Percentiles rank a stretch among this genome's conserved stretches.
phyloP scores from a whole-genome alignment of 768 basidiomycete species.

The Boletus subparvulus region DNA sequence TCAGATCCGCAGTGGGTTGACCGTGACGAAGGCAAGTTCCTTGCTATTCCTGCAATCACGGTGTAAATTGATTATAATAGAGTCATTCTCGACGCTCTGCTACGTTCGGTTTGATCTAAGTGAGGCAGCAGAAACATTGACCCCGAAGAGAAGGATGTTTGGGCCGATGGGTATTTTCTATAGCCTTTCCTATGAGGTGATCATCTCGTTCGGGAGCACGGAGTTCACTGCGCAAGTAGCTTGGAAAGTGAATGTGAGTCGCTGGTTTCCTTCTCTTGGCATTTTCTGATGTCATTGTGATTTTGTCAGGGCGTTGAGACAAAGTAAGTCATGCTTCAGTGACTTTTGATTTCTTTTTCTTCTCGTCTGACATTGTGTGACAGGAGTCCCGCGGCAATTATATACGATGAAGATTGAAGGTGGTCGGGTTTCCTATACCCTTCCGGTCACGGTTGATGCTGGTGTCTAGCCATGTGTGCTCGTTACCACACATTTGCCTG shows the following conservation, averaged over 20 bases:
- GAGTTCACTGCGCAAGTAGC: conserved; percentile 28
- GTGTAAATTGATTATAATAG: conserved; percentile 1
- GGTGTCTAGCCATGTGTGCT: neutral
- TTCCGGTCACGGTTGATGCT: neutral
- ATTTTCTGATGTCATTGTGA: neutral
- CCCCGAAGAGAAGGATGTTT: neutral
- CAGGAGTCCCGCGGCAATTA: conserved; percentile 3
- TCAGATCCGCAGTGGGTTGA: conserved; percentile 16
- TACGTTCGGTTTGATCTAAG: conserved; percentile 4
- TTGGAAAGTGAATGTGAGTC: conserved; percentile 12
- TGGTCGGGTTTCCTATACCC: neutral
- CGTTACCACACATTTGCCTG: neutral
- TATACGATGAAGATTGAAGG: conserved; percentile 6
- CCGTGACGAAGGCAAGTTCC: neutral
- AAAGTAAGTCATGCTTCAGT: neutral
- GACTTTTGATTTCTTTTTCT: too few relatives aligned
- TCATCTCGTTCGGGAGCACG: conserved; percentile 15
- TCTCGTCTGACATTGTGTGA: neutral
- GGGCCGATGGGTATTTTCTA: conserved; percentile 6
- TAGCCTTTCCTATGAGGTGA: neutral
- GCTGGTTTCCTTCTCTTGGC: too few relatives aligned
- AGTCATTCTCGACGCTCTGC: conserved; percentile 14
- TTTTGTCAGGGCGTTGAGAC: conserved; percentile 6
- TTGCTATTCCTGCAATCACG: neutral
- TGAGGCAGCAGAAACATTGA: conserved; percentile 2